Base-by-base conservation (phyloP, 139 green algal species). In the Eudorina sp. region DNA sequence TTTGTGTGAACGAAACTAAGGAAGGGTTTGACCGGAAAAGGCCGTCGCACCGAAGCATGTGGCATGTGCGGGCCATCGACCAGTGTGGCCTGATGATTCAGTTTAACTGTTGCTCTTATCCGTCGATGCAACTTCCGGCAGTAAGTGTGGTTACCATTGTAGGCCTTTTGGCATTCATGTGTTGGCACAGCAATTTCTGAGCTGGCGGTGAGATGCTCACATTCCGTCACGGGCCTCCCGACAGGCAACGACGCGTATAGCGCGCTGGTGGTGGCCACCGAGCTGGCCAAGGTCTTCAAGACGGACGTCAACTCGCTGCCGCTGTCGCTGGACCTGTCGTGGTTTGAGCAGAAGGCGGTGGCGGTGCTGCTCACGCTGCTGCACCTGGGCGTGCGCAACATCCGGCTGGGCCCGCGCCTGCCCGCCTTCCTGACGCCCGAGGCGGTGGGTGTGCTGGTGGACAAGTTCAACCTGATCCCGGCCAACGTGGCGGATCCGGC, bases 281-380 rank as follows among this genome's bases (percentile, higher is more conserved):
- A 93, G 78, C 92, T 97, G 40, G 93, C 95, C 83, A 91, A 96
- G 83, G 94, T 90, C 7, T 92, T 97, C 58, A 88, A 90, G 66
- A 95, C 90, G 11, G 94, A 95, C 82, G 88, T 97, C 64, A 97
- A 97, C 90, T 79, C 55, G 41, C 94, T 97, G 90, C 95, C 95
- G 1, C 90, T 97, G 36, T 94, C 90, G 21, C 85, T 97, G 62
- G 90, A 97, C 89, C 84, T 97, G 41, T 94, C 88, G 0, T 96
- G 94, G 94, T 94, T 97, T 85, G 95, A 97, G 94, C 95, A 97
- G 91, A 97, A 97, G 90, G 95, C 95, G 4, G 94, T 97, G 41
- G 94, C 95, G 8, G 90, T 97, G 64, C 89, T 97, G 90, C 91
- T 96, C 2, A 95, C 95, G 66, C 90, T 97, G 88, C 91, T 97